phyloP scores from a whole-genome alignment of 306 rosid genomes.

The Lathyrus sativus region DNA sequence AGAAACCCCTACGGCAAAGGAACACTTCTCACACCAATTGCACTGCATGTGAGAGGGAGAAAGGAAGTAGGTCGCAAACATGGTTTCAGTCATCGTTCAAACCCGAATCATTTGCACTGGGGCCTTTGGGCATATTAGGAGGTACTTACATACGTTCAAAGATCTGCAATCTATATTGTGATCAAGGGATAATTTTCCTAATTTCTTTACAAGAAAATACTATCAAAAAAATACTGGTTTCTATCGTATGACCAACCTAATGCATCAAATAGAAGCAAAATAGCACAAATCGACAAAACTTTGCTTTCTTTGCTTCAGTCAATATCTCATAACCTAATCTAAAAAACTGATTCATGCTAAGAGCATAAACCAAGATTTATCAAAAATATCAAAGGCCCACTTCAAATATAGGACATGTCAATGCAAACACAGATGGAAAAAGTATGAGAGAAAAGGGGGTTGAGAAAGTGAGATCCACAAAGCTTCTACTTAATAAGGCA shows the following conservation, averaged over 20 bases:
- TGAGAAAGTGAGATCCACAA: constrained; percentile 17
- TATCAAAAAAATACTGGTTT: not conserved
- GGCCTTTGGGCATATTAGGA: not conserved
- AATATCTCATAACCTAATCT: constrained; percentile 7
- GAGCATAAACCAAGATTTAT: constrained; percentile 9
- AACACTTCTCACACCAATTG: not conserved
- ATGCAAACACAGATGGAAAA: constrained; percentile 9
- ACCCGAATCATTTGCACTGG: not conserved
- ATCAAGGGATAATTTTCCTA: constrained; percentile 5
- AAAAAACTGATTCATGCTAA: constrained; percentile 5
- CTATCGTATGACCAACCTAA: constrained; percentile 19
- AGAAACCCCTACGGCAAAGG: not conserved
- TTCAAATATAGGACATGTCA: constrained; percentile 16
- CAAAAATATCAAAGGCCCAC: constrained; percentile 10
- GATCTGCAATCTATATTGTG: not conserved
- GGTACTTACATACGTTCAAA: not conserved
- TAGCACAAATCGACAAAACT: constrained; percentile 4
- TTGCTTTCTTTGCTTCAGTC: not conserved
- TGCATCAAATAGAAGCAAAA: constrained; percentile 11
- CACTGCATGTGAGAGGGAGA: not conserved
- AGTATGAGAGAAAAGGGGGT: constrained; percentile 9
- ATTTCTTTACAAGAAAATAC: constrained; percentile 1
- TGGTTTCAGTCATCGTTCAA: not conserved
- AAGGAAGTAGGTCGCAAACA: constrained; percentile 2
- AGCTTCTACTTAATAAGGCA: constrained; percentile 22